Conservation (phyloP, 2,329 filamentous ascomycete species). For the Aotearoamyces nothofagi region DNA sequence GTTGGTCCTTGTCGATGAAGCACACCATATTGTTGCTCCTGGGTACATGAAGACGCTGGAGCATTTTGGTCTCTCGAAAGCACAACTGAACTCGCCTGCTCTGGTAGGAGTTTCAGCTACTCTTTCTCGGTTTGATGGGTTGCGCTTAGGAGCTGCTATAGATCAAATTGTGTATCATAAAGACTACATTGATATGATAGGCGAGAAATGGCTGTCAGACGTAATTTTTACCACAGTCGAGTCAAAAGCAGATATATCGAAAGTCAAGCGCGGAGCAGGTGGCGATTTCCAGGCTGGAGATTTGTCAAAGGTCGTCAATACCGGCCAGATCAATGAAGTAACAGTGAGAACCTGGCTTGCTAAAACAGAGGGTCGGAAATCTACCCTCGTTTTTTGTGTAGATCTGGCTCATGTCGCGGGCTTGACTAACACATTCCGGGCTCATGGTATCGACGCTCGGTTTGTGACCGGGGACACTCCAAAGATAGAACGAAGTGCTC, state of each 20-base stretch:
- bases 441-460: conserved; percentile 65
- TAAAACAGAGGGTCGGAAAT: conserved; percentile 58
- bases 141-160: conserved; percentile 69
- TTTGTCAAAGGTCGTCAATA: conserved; percentile 77
- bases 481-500: conserved; percentile 48
- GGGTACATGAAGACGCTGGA: conserved; percentile 60
- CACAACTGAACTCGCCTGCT: conserved; percentile 36
- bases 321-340: conserved; percentile 62
- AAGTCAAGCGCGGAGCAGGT: conserved; percentile 43
- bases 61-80: conserved; percentile 59
- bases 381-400: conserved; percentile 88
- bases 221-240: conserved; percentile 90
- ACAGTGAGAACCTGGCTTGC: conserved; percentile 77
- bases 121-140: conserved; percentile 64
- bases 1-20: conserved; percentile 85
- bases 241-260: conserved; percentile 64
- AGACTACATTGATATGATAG: conserved; percentile 67
- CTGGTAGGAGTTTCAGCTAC: conserved; percentile 85
- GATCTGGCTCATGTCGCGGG: conserved; percentile 69
- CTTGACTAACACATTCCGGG: conserved; percentile 62
- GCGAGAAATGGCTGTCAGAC: conserved; percentile 80
- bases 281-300: conserved; percentile 71
- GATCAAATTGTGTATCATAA: conserved; percentile 96
- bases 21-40: conserved; percentile 84
- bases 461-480: conserved; percentile 77